Conservation (phyloP, 2,329 filamentous ascomycete species). For the Monilinia vaccinii-corymbosi region DNA sequence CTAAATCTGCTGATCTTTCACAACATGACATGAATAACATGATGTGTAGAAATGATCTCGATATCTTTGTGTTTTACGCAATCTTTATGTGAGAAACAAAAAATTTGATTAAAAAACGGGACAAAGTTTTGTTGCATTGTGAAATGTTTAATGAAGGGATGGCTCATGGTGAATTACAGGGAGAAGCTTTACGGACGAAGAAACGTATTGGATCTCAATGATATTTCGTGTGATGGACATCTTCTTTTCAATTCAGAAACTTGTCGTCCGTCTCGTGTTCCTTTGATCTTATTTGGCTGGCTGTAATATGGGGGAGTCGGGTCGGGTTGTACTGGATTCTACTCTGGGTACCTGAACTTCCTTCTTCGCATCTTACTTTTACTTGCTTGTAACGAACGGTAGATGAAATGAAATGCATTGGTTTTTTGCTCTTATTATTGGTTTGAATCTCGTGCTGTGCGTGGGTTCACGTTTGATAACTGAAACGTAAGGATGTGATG, state of each 20-base stretch:
- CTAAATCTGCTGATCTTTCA: conserved; percentile 16
- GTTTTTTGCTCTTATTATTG: not conserved
- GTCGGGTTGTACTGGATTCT: not conserved
- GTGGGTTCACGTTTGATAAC: not conserved
- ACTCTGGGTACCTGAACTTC: not conserved
- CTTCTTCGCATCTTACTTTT: conserved; percentile 10
- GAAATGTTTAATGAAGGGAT: not conserved
- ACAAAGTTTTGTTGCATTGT: conserved; percentile 2
- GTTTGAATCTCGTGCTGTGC: not conserved
- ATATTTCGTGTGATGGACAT: not conserved
- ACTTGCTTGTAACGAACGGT: conserved; percentile 18
- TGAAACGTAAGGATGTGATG: no score
- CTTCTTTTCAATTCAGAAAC: not conserved
- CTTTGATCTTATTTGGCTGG: not conserved
- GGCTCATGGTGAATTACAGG: not conserved
- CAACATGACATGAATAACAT: conserved; percentile 8
- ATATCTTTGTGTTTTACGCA: conserved; percentile 8
- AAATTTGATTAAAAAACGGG: conserved; percentile 5
- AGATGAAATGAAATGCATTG: conserved; percentile 14
- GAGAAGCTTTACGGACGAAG: not conserved
- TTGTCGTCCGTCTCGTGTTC: not conserved
- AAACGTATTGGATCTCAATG: not conserved
- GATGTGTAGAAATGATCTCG: conserved; percentile 12
- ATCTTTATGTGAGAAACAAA: conserved; percentile 7
- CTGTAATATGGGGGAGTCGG: not conserved